Conservation (phyloP, 1,284 basidiomycete genomes). For the Vanrija sp. region DNA sequence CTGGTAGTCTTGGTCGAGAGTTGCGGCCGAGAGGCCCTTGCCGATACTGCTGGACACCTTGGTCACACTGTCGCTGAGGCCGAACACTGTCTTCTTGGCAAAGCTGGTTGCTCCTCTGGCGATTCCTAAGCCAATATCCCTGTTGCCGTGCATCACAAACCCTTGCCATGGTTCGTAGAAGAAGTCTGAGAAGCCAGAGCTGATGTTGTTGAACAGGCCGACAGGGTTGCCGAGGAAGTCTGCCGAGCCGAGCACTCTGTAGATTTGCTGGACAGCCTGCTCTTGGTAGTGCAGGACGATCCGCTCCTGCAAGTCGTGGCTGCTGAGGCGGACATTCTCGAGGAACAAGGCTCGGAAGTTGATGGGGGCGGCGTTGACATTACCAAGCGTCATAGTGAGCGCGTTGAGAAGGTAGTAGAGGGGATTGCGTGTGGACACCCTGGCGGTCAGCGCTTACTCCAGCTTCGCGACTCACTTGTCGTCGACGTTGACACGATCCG, state of each 20-base stretch:
- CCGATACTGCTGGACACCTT: constrained; percentile 97
- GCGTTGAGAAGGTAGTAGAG: constrained; percentile 91
- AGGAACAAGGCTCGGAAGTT: constrained; percentile 92
- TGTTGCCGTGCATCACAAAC: constrained; percentile 94
- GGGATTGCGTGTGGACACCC: constrained; percentile 72
- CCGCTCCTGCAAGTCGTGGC: constrained; percentile 77
- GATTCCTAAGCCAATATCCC: constrained; percentile 93
- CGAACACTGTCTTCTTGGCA: constrained; percentile 98
- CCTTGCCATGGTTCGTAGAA: constrained; percentile 99
- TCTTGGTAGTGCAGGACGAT: constrained; percentile 91
- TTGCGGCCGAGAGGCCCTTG: constrained; percentile 94
- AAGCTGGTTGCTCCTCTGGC: constrained; percentile 97
- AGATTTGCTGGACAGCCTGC: constrained; percentile 88
- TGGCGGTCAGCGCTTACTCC: constrained; percentile 29
- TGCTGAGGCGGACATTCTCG: constrained; percentile 86
- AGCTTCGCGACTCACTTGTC: constrained; percentile 66
- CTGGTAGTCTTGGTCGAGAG: constrained; percentile 95
- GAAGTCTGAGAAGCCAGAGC: constrained; percentile 96
- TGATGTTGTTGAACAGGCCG: constrained; percentile 96
- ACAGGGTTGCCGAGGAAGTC: constrained; percentile 83
- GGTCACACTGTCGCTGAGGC: constrained; percentile 89
- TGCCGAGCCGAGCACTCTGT: constrained; percentile 92
- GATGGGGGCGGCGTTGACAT: constrained; percentile 94
- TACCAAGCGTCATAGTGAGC: constrained; percentile 93
- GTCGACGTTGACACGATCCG: constrained; percentile 85